Conservation (phyloP, 148 eudicot species). For the Rheum nobile region DNA sequence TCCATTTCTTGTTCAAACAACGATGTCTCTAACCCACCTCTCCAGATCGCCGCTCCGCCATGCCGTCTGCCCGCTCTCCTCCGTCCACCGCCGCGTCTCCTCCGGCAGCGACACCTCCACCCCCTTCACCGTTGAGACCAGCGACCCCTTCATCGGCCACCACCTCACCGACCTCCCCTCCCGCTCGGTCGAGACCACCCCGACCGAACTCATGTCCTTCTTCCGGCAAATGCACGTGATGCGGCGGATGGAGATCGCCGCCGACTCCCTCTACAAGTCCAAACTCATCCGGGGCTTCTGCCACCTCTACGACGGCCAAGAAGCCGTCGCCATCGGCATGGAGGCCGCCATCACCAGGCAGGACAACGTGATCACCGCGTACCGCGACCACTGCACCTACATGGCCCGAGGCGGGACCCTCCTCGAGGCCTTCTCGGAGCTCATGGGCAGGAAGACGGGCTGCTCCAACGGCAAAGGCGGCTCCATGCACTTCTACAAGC, state of each 20-base stretch:
- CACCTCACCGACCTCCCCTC: slow-evolving; percentile 72
- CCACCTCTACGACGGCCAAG: slow-evolving; percentile 92
- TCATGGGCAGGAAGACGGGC: slow-evolving; percentile 70
- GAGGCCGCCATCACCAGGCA: slow-evolving; percentile 71
- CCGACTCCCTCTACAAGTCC: slow-evolving; percentile 85
- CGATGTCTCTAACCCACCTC: slow-evolving; percentile 7
- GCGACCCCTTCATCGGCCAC: slow-evolving; percentile 67
- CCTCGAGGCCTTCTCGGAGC: slow-evolving; percentile 42
- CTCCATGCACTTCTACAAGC: slow-evolving; percentile 92
- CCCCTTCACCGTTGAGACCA: slow-evolving; percentile 61
- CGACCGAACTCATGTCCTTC: slow-evolving; percentile 56
- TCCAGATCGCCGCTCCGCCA: background rate
- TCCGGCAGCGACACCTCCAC: slow-evolving; percentile 17
- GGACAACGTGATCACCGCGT: slow-evolving; percentile 74
- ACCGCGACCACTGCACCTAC: slow-evolving; percentile 76
- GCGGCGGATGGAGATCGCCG: slow-evolving; percentile 95
- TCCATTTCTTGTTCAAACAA: background rate
- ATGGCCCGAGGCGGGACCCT: slow-evolving; percentile 69
- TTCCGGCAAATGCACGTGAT: slow-evolving; percentile 57
- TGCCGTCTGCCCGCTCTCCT: slow-evolving; percentile 4
- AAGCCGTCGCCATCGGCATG: slow-evolving; percentile 87
- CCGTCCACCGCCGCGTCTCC: slow-evolving; percentile 26
- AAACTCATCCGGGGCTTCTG: slow-evolving; percentile 83
- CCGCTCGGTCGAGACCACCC: slow-evolving; percentile 40
- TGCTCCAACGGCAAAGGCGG: slow-evolving; percentile 92